A percentile compares a stretch with the other conserved stretches of the same genome.
These are phyloP conservation scores for Phytophthora lateralis DNA, from an alignment of 352 stramenopile genomes.

Conservation along the genomic window DNA sequence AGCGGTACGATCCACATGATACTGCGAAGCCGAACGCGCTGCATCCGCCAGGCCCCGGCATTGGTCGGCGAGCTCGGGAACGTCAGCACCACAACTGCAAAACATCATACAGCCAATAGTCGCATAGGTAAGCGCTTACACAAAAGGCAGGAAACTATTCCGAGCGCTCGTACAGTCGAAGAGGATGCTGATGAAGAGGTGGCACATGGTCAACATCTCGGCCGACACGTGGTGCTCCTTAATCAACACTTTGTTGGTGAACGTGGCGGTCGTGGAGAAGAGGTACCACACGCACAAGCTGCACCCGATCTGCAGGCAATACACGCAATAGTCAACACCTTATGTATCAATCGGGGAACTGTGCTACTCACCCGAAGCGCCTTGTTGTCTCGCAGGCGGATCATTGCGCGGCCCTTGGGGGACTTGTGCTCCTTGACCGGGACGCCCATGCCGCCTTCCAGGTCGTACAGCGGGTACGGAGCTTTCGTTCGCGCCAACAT, in stretches of 20 bases:
- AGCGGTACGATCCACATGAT: conserved; percentile 81
- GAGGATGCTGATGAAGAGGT: conserved; percentile 81
- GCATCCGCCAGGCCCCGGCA: conserved; percentile 61
- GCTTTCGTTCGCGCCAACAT: conserved; percentile 34
- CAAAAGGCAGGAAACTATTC: background rate
- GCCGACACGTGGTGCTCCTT: conserved; percentile 87
- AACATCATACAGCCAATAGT: background rate
- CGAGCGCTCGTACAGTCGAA: conserved; percentile 65
- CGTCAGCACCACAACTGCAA: conserved; percentile 73
- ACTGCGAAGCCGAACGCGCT: conserved; percentile 62
- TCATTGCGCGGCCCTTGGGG: conserved; percentile 25
- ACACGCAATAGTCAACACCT: background rate
- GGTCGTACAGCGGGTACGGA: conserved; percentile 40
- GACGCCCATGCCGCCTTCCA: conserved; percentile 33
- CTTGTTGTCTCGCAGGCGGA: conserved; percentile 36
- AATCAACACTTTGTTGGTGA: conserved; percentile 88
- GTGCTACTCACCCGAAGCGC: conserved; percentile 22
- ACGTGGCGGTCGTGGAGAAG: conserved; percentile 81
- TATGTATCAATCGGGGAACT: background rate
- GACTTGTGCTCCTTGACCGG: conserved; percentile 28
- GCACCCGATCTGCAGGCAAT: conserved; percentile 30
- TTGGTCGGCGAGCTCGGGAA: conserved; percentile 55
- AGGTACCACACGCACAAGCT: conserved; percentile 74
- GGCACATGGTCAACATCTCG: conserved; percentile 87
- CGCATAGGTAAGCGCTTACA: conserved; percentile 6